phyloP scores from a whole-genome alignment of 345 rosid species.

The Alliaria petiolata region DNA sequence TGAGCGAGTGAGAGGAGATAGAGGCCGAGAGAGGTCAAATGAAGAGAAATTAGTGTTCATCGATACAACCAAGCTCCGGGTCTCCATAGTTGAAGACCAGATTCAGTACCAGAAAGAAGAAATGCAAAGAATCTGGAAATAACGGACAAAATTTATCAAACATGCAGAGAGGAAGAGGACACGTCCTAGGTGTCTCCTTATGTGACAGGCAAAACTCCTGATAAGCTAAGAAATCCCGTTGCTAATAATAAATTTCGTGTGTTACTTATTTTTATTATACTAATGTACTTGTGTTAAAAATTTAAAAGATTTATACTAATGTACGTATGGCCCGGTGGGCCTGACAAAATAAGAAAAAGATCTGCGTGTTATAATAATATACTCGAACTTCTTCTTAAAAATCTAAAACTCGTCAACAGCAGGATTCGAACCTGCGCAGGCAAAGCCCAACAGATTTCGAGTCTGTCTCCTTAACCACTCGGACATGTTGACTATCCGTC shows the following conservation, averaged over 20 bases:
- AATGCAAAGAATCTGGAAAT: too few relatives aligned
- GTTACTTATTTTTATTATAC: too few relatives aligned
- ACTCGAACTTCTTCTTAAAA: too few relatives aligned
- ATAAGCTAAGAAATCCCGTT: background rate
- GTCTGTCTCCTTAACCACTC: constrained; percentile 99
- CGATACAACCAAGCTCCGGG: constrained; percentile 6
- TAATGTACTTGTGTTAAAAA: too few relatives aligned
- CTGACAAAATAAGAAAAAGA: background rate
- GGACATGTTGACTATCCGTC: too few relatives aligned
- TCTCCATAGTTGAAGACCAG: constrained; percentile 12
- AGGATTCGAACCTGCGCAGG: constrained; percentile 99
- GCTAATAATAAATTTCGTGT: too few relatives aligned
- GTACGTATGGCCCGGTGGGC: too few relatives aligned
- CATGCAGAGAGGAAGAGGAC: constrained; percentile 1
- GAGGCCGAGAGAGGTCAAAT: constrained; percentile 19
- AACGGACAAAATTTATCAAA: background rate
- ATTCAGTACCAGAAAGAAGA: too few relatives aligned
- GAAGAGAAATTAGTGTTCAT: constrained; percentile 21
- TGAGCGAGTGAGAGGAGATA: constrained; percentile 13
- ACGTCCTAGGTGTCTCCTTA: background rate
- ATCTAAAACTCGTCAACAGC: too few relatives aligned
- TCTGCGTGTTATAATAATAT: too few relatives aligned
- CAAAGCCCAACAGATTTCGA: constrained; percentile 99
- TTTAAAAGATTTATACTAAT: too few relatives aligned
- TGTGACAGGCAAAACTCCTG: background rate